Evolutionary conservation across 2,329 filamentous ascomycete genomes (phyloP).

Genomic region (Alternaria atra): DNA sequence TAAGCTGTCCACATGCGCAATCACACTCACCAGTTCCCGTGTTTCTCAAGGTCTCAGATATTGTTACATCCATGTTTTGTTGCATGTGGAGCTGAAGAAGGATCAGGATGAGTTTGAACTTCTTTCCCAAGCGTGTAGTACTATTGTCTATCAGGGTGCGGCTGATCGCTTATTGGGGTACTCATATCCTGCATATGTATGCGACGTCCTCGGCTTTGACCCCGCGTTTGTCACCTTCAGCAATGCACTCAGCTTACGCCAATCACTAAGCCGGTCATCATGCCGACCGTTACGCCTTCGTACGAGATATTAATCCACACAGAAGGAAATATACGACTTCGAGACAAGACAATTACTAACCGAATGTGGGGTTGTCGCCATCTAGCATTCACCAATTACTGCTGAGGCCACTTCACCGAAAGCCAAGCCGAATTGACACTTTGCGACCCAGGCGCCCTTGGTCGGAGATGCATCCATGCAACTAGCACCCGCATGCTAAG

Average conservation of each 20-base stretch:
- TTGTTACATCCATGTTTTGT: neutral
- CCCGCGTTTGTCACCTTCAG: neutral
- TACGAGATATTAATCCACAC: neutral
- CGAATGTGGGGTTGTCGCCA: neutral
- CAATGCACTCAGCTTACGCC: neutral
- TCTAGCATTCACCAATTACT: neutral
- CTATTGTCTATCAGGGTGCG: slow-evolving; percentile 5
- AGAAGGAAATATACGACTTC: neutral
- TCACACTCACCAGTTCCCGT: neutral
- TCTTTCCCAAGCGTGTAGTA: neutral
- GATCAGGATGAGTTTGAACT: neutral
- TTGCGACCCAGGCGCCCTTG: too few species aligned
- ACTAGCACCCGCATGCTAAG: too few species aligned
- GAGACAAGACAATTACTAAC: neutral
- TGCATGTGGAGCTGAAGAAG: neutral
- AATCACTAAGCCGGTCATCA: neutral
- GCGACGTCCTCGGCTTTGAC: neutral
- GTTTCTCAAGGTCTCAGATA: neutral
- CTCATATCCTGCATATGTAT: slow-evolving; percentile 5
- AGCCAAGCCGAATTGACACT: too few species aligned
- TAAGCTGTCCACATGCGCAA: neutral
- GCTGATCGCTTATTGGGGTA: slow-evolving; percentile 12
- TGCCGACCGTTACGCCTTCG: too few species aligned
- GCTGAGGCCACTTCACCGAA: too few species aligned
- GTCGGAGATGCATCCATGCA: too few species aligned